A percentile compares a stretch with the other conserved stretches of the same genome.
Evolutionary conservation across 768 basidiomycete genomes (phyloP).

Genomic region (Plicaturopsis crispa): DNA sequence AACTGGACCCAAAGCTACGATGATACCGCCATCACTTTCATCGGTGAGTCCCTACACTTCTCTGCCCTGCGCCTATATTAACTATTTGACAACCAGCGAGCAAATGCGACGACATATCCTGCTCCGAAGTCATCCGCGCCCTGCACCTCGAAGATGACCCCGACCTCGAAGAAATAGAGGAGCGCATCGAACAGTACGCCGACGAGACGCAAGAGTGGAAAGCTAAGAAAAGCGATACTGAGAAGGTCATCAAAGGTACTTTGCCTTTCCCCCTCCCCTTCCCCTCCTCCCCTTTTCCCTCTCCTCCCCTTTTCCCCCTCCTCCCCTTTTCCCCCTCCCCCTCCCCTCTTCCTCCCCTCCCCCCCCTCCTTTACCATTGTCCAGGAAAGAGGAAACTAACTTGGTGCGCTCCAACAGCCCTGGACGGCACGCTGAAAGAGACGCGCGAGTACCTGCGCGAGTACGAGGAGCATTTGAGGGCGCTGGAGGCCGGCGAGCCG

Average conservation of each 20-base stretch:
- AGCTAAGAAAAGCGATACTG: conserved; percentile 30
- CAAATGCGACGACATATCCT: conserved; percentile 60
- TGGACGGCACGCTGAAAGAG: conserved; percentile 30
- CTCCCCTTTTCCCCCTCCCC: no score
- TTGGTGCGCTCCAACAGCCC: conserved; percentile 19
- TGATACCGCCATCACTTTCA: conserved; percentile 51
- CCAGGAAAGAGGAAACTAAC: no score
- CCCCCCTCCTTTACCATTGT: no score
- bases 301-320: no score
- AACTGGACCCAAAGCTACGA: conserved; percentile 44
- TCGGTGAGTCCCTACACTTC: conserved; percentile 28
- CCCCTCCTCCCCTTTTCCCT: no score
- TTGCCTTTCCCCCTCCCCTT: not conserved
- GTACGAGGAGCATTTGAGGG: conserved; percentile 37
- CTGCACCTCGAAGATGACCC: conserved; percentile 46
- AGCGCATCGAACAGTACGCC: conserved; percentile 28
- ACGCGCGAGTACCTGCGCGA: conserved; percentile 30
- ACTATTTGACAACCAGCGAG: conserved; percentile 29
- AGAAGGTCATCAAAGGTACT: conserved; percentile 35
- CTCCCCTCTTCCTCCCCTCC: no score
- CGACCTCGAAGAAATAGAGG: conserved; percentile 42
- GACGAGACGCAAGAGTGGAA: conserved; percentile 31
- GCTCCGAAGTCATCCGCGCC: conserved; percentile 45
- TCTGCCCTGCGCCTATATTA: no score
- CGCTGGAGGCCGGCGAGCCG: conserved; percentile 34